Base-by-base conservation (phyloP, 306 rosid genomes). In the Trifolium repens region DNA sequence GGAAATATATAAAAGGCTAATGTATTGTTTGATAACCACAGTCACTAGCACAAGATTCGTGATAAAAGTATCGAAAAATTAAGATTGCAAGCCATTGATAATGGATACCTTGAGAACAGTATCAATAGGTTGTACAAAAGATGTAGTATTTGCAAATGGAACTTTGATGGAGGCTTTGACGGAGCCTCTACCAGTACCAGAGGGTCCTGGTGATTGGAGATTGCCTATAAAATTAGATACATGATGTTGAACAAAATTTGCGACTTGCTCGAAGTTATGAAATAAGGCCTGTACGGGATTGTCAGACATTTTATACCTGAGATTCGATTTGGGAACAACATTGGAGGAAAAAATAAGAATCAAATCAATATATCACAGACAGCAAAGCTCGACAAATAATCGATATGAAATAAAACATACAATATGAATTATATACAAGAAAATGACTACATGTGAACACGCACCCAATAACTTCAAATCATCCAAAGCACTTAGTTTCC, bases 211-310 rank as follows among this genome's bases (percentile, higher is more conserved):
- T 30, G 77, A 58, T 24, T 69, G 74, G 39, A 22, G 80, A 68
- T 82, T 83, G 67, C 78, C 75, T 2, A 80, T 39, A 55, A 91
- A 81, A 77, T 81, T 87, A 7, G 84, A 87, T 67, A 93, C 70
- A 50, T 81, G 91, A 79, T 82, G 83, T 76, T 89, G 94, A 74
- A 94, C 78, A 71, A 88, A 82, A 72, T 8, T 86, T 8, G 97
- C 82, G 70, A 88, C 77, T 62, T 79, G 81, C 60, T 88, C 84
- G 39, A 89, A 72, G 69, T 76, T 75, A 67, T 86, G 80, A 61
- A 79, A 15, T 58, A 94, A 73, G 49, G 71, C 72, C 72, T 83
- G 82, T 22, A 90, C 72, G 46, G 93, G 94, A 65, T 83, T 86
- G 73, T 77, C 93, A 14, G 90, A 73, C 98, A 91, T 93, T 69